Evolutionary conservation across 2,329 filamentous ascomycete genomes (phyloP), one percentile per base, ranked within the genome.

Genomic region (Simplicillium sp.): DNA sequence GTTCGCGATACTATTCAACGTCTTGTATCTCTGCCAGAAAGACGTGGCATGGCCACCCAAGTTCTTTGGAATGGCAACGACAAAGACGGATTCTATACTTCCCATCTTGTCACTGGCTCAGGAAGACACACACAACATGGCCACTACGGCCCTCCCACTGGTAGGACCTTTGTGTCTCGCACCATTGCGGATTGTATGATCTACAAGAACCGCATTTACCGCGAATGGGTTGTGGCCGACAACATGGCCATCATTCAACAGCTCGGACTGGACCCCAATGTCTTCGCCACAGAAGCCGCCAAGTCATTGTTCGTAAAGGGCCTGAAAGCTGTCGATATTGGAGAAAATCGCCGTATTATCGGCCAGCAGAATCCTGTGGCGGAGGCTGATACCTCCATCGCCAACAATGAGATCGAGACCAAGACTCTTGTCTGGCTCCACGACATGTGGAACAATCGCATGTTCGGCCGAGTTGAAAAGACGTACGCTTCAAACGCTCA

Each of bases 101-200:
- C 39, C 16, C 39, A 41, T 20, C 34, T 41, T 13, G 39, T 41
- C 34, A 41, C 39, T 12, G 39, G 39, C 7, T 15, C 18, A 7
- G 33, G 34, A 8, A 18, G 39, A 12, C 39, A 41, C 39, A n/a
- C 39, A 4, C 39, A 41, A 13, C 34, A 36, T 25, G 39, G 39
- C 3, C 34, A 41, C 11, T 37, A 31, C n/a, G 39, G 39, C 15
- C 39, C 39, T 2, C 34, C 39, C 11, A 41, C 34, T 3, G 39
- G 39, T 16, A 17, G 14, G 20, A 41, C 39, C 11, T 36, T 41
- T 8, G 28, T 25, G 13, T 36, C 33, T 8, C 20, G 39, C n/a
- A 36, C 34, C 20, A 41, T 41, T 7, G 39, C 39, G 17, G 39
- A 41, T 29, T 41, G 39, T 29, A 41, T 41, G 39, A 36, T 41